phyloP scores from a whole-genome alignment of 345 rosid genomes.

The Populus pruinosa region DNA sequence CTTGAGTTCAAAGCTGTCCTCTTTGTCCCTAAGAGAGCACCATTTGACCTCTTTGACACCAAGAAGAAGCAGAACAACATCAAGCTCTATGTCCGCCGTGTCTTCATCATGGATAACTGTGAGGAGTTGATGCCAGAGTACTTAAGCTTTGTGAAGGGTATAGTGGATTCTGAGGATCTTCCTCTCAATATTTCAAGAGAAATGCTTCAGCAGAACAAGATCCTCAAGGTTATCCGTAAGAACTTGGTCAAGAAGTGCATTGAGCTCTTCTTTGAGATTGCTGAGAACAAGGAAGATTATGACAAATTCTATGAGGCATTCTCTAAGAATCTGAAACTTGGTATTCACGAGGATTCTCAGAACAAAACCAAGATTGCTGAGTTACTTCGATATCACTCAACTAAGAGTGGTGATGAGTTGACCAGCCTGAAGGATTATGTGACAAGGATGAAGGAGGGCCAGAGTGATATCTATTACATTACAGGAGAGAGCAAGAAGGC shows the following conservation, averaged over 20 bases:
- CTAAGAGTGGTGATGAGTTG: slow-evolving; percentile 28
- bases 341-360: slow-evolving; percentile 14
- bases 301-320: slow-evolving; percentile 17
- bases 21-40: slow-evolving; percentile 25
- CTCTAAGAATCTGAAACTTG: slow-evolving; percentile 19
- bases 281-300: slow-evolving; percentile 26
- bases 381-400: slow-evolving; percentile 18
- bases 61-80: slow-evolving; percentile 28
- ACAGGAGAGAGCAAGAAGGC: slow-evolving; percentile 29
- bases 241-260: slow-evolving; percentile 27
- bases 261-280: slow-evolving; percentile 23
- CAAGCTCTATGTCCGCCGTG: slow-evolving; percentile 25
- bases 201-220: slow-evolving; percentile 28
- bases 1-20: slow-evolving; percentile 28
- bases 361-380: slow-evolving; percentile 18
- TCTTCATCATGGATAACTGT: slow-evolving; percentile 28
- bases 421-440: slow-evolving; percentile 28
- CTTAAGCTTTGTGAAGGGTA: slow-evolving; percentile 21
- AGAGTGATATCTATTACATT: slow-evolving; percentile 24
- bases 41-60: slow-evolving; percentile 23
- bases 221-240: slow-evolving; percentile 24
- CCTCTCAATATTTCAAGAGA: slow-evolving; percentile 24
- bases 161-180: slow-evolving; percentile 23
- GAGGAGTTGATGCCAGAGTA: slow-evolving; percentile 22
- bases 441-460: slow-evolving; percentile 28